A percentile compares a stretch with the other conserved stretches of the same genome.
phyloP scores from a whole-genome alignment of 441 rosid genomes.

The Gossypium gossypioides region DNA sequence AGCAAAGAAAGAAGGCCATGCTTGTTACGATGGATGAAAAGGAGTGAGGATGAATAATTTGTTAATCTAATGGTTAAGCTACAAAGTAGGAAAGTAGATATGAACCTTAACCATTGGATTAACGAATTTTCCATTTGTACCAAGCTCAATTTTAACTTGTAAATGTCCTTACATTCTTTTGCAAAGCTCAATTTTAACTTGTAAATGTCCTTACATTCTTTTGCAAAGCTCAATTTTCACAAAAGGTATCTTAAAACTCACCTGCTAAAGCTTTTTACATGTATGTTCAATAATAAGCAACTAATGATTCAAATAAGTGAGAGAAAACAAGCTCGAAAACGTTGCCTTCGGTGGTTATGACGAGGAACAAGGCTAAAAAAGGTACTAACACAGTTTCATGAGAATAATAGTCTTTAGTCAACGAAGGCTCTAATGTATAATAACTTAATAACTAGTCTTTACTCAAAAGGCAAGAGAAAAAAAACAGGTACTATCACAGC shows the following conservation, averaged over 20 bases:
- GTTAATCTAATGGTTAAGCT: too few relatives aligned
- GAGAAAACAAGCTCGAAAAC: not conserved
- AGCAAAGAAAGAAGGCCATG: not conserved
- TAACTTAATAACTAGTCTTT: slow-evolving; percentile 1
- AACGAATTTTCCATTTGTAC: too few relatives aligned
- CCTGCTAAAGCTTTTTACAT: not conserved
- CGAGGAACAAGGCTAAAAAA: not conserved
- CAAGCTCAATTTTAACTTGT: not conserved
- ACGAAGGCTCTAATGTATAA: not conserved
- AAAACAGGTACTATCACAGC: not conserved
- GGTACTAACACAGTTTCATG: not conserved
- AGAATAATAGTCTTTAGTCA: not conserved
- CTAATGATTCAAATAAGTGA: not conserved
- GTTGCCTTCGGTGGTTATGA: not conserved
- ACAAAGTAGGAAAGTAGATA: too few relatives aligned
- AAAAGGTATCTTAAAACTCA: not conserved
- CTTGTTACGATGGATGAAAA: too few relatives aligned
- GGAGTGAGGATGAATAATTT: too few relatives aligned
- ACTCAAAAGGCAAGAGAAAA: not conserved
- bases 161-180: not conserved
- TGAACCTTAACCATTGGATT: too few relatives aligned
- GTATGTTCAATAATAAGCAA: not conserved
- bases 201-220: not conserved
- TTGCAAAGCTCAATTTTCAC: not conserved
- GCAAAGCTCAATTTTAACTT: not conserved